Percentiles rank a stretch among this genome's conserved stretches.
These are phyloP conservation scores for Fusarium anthophilum DNA, from an alignment of 2,329 filamentous ascomycete species.

Conservation along the genomic window DNA sequence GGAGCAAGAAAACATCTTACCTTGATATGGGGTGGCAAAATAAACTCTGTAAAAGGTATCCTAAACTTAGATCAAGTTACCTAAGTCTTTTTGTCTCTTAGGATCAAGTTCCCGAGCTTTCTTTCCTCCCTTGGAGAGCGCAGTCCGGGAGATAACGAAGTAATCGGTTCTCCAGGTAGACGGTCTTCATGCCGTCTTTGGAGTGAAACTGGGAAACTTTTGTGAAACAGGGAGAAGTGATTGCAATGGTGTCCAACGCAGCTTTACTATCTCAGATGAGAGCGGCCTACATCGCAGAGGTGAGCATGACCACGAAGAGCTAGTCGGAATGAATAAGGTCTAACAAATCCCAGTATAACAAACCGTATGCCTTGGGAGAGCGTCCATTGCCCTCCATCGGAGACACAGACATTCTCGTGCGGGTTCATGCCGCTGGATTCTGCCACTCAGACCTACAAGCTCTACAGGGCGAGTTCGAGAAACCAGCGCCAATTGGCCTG, in stretches of 20 bases:
- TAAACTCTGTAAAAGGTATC: no score
- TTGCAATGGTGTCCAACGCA: neutral
- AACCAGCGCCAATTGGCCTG: constrained; percentile 10
- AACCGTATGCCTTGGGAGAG: constrained; percentile 8
- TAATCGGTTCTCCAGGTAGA: neutral
- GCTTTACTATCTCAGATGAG: neutral
- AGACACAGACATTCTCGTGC: constrained; percentile 2
- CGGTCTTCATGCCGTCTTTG: accelerated
- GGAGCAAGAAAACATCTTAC: no score
- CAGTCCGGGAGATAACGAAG: neutral
- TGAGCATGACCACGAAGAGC: neutral
- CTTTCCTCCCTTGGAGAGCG: neutral
- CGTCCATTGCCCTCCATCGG: neutral
- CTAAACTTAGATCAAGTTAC: no score
- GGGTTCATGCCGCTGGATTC: constrained; percentile 3
- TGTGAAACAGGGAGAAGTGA: neutral
- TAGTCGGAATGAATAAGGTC: neutral
- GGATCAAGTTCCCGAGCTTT: no score
- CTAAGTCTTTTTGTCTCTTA: no score
- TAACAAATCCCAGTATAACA: neutral
- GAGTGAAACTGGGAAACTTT: neutral
- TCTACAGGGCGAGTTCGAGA: constrained; percentile 8
- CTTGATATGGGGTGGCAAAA: no score
- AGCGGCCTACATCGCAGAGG: constrained; percentile 4
- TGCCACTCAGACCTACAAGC: constrained; percentile 17